A percentile compares a stretch with the other conserved stretches of the same genome.
Evolutionary conservation across 2,329 filamentous ascomycete species (phyloP).

Genomic region (Scytalidium sp.): DNA sequence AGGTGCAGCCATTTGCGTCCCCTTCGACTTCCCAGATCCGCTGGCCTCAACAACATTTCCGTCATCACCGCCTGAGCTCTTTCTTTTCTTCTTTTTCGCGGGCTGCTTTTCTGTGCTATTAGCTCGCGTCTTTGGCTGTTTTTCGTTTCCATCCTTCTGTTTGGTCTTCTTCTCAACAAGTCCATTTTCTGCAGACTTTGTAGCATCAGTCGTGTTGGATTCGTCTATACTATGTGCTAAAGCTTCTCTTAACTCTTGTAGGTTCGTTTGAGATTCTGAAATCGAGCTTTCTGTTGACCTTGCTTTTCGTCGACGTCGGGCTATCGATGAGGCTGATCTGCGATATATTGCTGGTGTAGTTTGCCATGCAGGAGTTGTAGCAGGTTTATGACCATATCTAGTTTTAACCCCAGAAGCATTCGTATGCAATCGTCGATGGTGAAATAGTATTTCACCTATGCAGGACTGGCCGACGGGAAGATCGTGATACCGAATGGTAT

Average conservation of each 20-base stretch:
- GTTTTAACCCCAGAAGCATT: not conserved
- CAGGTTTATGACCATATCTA: not conserved
- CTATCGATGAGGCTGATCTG: not conserved
- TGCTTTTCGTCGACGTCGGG: not conserved
- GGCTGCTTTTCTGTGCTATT: not conserved
- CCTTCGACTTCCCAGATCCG: too few relatives aligned
- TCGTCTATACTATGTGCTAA: not conserved
- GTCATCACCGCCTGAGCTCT: too few relatives aligned
- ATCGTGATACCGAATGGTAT: conserved; percentile 4
- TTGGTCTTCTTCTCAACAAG: not conserved
- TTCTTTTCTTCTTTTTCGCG: not conserved
- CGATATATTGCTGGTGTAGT: not conserved
- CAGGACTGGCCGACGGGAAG: not conserved
- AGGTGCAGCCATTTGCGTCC: too few relatives aligned
- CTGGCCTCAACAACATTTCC: too few relatives aligned
- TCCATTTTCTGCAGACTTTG: not conserved
- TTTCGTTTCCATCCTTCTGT: not conserved
- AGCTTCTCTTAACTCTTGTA: not conserved
- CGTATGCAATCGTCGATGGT: not conserved
- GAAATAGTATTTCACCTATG: not conserved
- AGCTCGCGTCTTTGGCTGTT: not conserved
- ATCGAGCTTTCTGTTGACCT: not conserved
- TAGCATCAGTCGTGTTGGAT: not conserved
- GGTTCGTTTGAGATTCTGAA: not conserved
- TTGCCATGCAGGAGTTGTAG: not conserved